Percentiles rank a stretch among this genome's conserved stretches.
phyloP scores from a whole-genome alignment of 169 alveolate genomes.

The Plasmodium knowlesi region DNA sequence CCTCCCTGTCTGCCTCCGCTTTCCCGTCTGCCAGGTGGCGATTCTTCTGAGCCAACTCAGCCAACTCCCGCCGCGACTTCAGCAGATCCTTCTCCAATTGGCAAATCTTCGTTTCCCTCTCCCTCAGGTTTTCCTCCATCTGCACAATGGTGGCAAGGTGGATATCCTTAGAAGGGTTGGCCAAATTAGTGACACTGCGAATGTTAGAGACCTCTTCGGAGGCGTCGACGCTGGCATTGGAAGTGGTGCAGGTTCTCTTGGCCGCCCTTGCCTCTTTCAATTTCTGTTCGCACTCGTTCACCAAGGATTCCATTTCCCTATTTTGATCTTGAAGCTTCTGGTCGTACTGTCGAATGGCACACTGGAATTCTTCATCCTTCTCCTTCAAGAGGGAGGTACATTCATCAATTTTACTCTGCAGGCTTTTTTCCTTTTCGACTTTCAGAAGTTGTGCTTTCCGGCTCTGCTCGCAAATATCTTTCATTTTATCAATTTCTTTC shows the following conservation, averaged over 20 bases:
- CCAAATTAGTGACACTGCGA: background rate
- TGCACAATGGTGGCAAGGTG: background rate
- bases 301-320: conserved; percentile 33
- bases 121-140: background rate
- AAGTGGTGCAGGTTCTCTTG: background rate
- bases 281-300: conserved; percentile 46
- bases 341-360: conserved; percentile 15
- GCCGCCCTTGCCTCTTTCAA: conserved; percentile 2
- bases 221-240: background rate
- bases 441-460: background rate
- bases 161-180: background rate
- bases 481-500: background rate
- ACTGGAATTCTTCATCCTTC: conserved; percentile 32
- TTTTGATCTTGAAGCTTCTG: conserved; percentile 29
- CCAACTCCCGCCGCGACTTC: background rate
- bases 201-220: background rate
- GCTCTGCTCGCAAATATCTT: background rate
- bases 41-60: conserved; percentile 1
- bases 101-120: background rate
- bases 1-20: background rate
- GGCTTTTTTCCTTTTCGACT: conserved; percentile 11
- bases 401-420: conserved; percentile 23
- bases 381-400: conserved; percentile 11
- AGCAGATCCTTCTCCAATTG: background rate
- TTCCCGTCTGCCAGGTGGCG: background rate